Conservation (phyloP, 306 rosid genomes). For the Leucaena leucocephala region DNA sequence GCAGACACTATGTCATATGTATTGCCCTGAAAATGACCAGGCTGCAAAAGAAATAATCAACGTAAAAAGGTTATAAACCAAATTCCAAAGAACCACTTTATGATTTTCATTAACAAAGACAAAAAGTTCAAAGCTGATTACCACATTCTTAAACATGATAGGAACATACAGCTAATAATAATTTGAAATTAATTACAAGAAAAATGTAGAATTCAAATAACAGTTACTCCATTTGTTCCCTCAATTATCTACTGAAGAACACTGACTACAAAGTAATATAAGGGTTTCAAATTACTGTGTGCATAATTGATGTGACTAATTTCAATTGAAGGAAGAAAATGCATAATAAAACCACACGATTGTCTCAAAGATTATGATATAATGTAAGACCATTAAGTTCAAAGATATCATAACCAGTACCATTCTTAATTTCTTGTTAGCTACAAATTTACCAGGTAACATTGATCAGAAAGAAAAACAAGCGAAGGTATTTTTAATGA, state of each 20-base stretch:
- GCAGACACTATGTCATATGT: constrained; percentile 82
- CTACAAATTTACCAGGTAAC: constrained; percentile 7
- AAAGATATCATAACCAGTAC: constrained; percentile 18
- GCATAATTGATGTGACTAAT: not conserved
- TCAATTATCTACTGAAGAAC: constrained; percentile 1
- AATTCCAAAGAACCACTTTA: not conserved
- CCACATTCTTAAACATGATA: not conserved
- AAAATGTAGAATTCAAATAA: not conserved
- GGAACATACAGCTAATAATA: constrained; percentile 15
- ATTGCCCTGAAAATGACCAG: constrained; percentile 86
- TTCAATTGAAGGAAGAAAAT: constrained; percentile 18
- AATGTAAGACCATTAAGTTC: not conserved
- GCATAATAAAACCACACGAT: not conserved
- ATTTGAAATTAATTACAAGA: not conserved
- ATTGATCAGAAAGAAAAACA: constrained; percentile 1
- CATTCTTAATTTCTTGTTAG: not conserved
- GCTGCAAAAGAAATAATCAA: constrained; percentile 58
- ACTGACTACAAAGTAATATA: not conserved
- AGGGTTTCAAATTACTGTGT: not conserved
- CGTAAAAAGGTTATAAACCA: constrained; percentile 17
- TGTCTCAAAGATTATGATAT: constrained; percentile 3
- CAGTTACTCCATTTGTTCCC: not conserved
- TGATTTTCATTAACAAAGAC: not conserved
- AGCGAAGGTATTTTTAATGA: not conserved
- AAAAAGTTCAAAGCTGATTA: constrained; percentile 5